Base-by-base conservation (phyloP, 2,329 filamentous ascomycete species). In the Colletotrichum melonis region DNA sequence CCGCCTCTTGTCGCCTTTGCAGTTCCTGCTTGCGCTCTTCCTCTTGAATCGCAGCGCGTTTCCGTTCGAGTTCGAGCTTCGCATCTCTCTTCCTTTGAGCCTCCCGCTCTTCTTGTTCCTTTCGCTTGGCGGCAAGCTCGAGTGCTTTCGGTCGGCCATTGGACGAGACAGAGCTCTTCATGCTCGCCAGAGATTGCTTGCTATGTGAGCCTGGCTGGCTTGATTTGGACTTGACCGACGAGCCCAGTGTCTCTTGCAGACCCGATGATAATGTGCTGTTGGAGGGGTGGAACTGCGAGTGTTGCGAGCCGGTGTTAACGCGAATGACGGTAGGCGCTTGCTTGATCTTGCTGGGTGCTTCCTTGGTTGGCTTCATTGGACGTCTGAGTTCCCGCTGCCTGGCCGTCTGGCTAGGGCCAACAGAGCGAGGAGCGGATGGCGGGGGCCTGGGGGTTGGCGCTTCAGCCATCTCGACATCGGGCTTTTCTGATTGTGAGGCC, bases 71-170 rank as follows among this genome's bases (percentile, higher is more conserved):
- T 78, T 97, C 94, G 19, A 92, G 89, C 82, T 97, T 98, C 49
- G 93, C 92, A 24, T 97, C 94, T 9, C 92, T 92, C 79, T 94
- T 96, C 63, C 92, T 91, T 78, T 95, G 92, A 16, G 91, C 90
- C 76, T 95, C 94, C 60, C 92, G 91, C 79, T 97, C 94, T 77
- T 97, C 95, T 80, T 92, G 92, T 80, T 97, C 95, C 80, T 93
- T 96, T 82, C 95, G 95, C 79, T 92, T 92, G 52, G 94, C 93
- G 2, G 93, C 94, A 60, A 93, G 87, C 67, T 95, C 91, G 26
- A 95, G 85, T 2, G 93, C 92, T 80, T 93, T 94, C 0, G 92
- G 89, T 64, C 92, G 91, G 2, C 89, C 86, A n/a, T 86, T 87
- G 38, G 91, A 88, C n/a, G 91, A 90, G 7, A 86, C 86, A 7